Base-by-base conservation (phyloP, 257 asterid species). In the Gentiana macrophylla region DNA sequence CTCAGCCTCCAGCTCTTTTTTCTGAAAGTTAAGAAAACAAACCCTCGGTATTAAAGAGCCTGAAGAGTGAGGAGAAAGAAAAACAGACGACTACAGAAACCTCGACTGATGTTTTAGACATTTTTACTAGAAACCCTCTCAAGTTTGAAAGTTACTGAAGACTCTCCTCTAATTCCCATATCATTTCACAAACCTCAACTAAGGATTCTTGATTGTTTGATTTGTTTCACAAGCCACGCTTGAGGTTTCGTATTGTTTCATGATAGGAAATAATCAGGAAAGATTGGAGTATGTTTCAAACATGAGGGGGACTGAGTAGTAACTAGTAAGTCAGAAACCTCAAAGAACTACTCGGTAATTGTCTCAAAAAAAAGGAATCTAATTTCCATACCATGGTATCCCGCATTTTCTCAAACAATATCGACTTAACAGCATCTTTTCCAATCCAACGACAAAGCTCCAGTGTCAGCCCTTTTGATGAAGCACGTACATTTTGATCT, bases 371-470 rank as follows among this genome's bases (percentile, higher is more conserved):
- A 24, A 24, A 24, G 24, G 24, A 24, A 24, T 0, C 24, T 24
- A 24, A 73, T 33, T 46, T 37, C 61, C 71, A 60, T 83, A 88
- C 99, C 99, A 92, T 92, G 41, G 99, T 92, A 74, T 92, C 99
- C 53, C 99, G 94, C 99, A 92, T 92, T 72, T 88, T 89, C 75
- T 92, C 97, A 67, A 92, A 79, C 79, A 92, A 71, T 70, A 89
- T 88, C 51, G 99, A 92, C 70, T 92, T 92, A 33, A 92, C 99
- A 55, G 95, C 89, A 62, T 92, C 99, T 72, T 86, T 92, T 67
- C 95, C 95, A 62, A 92, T 92, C 99, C 99, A 92, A 54, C 97
- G 95, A 70, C 99, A 92, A 53, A 92, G 97, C 81, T 92, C 99
- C 52, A 92, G 78, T 3, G 99, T 92, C 66, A 92, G 72, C 46